Conservation (phyloP, 805 yeast species). For the Pichia kluyveri region DNA sequence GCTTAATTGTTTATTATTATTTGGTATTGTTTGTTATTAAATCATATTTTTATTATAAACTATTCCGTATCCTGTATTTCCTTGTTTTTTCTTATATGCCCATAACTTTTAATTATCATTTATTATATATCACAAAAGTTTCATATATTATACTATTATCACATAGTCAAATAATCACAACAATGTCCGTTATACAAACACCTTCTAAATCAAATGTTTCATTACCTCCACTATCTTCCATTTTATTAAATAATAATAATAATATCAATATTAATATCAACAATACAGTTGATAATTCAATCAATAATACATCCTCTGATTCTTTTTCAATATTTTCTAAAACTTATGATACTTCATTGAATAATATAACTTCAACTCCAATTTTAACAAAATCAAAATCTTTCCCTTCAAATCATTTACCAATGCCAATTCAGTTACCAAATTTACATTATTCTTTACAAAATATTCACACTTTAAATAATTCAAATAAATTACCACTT, state of each 20-base stretch:
- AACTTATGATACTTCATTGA: slow-evolving; percentile 9
- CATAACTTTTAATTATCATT: neutral
- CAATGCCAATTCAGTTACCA: slow-evolving; percentile 6
- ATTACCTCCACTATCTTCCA: slow-evolving; percentile 6
- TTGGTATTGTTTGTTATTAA: neutral
- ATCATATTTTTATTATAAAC: no score
- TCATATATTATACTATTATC: no score
- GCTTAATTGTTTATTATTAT: neutral
- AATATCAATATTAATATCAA: neutral
- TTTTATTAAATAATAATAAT: neutral
- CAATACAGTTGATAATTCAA: neutral
- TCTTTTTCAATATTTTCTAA: slow-evolving; percentile 4
- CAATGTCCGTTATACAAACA: neutral
- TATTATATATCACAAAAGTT: neutral
- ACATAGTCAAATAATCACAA: neutral
- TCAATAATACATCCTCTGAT: neutral
- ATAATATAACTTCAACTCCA: slow-evolving; percentile 19
- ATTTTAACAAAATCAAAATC: slow-evolving; percentile 17
- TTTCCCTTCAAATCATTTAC: slow-evolving; percentile 1
- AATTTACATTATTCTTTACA: neutral
- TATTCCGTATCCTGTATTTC: neutral
- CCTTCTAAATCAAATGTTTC: neutral
- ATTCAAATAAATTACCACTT: neutral
- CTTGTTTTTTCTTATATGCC: neutral
- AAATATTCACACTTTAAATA: no score